A percentile compares a stretch with the other conserved stretches of the same genome.
Conservation (phyloP, 768 basidiomycete species). For the Russula compacta region DNA sequence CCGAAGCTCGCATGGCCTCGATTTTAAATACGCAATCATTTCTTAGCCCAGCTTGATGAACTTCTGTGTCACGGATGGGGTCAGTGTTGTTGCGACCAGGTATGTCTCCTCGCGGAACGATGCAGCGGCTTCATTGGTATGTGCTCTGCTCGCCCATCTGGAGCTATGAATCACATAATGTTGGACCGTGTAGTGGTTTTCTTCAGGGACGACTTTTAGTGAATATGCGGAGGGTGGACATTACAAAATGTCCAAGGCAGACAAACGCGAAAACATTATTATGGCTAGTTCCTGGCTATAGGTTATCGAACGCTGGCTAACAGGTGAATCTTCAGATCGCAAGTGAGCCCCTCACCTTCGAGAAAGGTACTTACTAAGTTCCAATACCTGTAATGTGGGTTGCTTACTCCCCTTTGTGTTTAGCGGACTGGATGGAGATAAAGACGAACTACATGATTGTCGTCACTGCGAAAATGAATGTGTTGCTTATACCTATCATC, state of each 20-base stretch:
- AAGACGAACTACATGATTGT: constrained; percentile 93
- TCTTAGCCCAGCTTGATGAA: constrained; percentile 81
- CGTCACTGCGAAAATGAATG: constrained; percentile 92
- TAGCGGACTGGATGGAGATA: constrained; percentile 99
- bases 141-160: not conserved
- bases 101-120: constrained; percentile 89
- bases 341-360: constrained; percentile 93
- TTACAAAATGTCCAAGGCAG: constrained; percentile 91
- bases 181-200: constrained; percentile 69
- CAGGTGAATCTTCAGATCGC: constrained; percentile 44
- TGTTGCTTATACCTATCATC: constrained; percentile 88
- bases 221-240: constrained; percentile 84
- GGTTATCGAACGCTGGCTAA: not conserved
- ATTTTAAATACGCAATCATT: constrained; percentile 5
- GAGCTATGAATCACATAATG: not conserved
- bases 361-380: constrained; percentile 51
- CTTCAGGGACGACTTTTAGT: constrained; percentile 89
- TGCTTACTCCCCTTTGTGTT: not conserved
- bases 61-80: constrained; percentile 94
- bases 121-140: constrained; percentile 57
- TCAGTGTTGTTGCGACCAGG: constrained; percentile 86
- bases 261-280: constrained; percentile 94
- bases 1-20: not conserved
- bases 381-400: not conserved
- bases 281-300: constrained; percentile 42